A percentile compares a stretch with the other conserved stretches of the same genome.
phyloP scores from a whole-genome alignment of 805 yeast genomes.

The Kodamaea fukazawae region DNA sequence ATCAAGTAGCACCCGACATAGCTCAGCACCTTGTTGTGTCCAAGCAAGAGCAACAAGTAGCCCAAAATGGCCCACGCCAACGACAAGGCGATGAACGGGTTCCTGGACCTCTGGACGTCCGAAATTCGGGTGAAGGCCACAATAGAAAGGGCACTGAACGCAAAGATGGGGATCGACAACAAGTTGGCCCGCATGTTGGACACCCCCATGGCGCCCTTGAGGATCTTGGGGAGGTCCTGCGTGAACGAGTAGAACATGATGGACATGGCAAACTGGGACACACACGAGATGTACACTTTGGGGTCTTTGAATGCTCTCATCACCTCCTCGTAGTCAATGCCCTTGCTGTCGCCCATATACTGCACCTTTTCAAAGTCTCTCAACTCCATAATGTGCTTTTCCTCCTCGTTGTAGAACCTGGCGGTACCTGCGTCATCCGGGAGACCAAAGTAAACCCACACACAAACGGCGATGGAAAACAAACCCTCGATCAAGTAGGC shows the following conservation, averaged over 20 bases:
- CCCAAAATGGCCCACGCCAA: slow-evolving; percentile 4
- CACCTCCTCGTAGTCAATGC: slow-evolving; percentile 1
- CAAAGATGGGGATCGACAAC: slow-evolving; percentile 1
- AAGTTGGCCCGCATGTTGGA: background rate
- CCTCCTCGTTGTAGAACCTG: slow-evolving; percentile 2
- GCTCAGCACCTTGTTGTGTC: slow-evolving; percentile 3
- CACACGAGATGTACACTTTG: slow-evolving; percentile 2
- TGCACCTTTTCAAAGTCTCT: slow-evolving; percentile 4
- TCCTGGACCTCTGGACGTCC: slow-evolving; percentile 1
- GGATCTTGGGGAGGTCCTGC: background rate
- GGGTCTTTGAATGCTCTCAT: slow-evolving; percentile 3
- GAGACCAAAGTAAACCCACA: slow-evolving; percentile 5
- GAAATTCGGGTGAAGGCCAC: slow-evolving; percentile 2
- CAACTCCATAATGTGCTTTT: slow-evolving; percentile 4
- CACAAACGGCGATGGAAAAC: slow-evolving; percentile 3
- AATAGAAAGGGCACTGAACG: slow-evolving; percentile 4
- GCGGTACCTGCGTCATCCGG: slow-evolving; percentile 6
- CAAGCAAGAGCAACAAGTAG: slow-evolving; percentile 3
- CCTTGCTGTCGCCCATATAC: slow-evolving; percentile 3
- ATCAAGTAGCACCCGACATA: slow-evolving; percentile 4
- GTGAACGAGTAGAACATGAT: slow-evolving; percentile 6
- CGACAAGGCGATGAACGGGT: slow-evolving; percentile 2
- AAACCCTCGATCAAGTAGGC: slow-evolving; percentile 5
- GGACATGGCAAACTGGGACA: slow-evolving; percentile 3
- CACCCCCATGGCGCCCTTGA: background rate